Percentiles rank a stretch among this genome's conserved stretches.
Evolutionary conservation across 1,284 basidiomycete species (phyloP).

Genomic region (Rhodotorula sp.): DNA sequence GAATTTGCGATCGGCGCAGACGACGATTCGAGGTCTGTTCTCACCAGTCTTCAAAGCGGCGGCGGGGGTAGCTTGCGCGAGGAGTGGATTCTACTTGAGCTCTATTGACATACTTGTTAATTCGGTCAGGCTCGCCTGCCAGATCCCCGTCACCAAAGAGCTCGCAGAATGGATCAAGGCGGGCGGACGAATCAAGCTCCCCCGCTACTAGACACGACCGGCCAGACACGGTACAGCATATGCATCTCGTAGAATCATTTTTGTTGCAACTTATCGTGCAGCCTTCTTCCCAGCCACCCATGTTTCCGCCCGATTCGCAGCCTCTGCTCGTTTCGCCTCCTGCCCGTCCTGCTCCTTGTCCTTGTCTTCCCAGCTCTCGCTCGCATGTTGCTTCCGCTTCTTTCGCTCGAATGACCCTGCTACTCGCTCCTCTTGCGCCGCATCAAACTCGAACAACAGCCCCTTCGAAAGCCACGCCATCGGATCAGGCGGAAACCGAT

Average conservation of each 20-base stretch:
- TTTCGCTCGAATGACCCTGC: neutral
- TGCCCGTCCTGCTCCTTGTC: neutral
- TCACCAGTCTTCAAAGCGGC: neutral
- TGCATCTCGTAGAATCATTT: neutral
- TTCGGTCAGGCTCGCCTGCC: constrained; percentile 26
- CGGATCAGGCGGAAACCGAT: constrained; percentile 23
- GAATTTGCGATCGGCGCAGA: constrained; percentile 41
- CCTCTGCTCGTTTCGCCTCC: neutral
- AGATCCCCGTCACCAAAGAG: constrained; percentile 34
- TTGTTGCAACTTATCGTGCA: neutral
- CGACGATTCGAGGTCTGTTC: constrained; percentile 36
- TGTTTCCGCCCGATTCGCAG: neutral
- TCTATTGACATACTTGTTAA: neutral
- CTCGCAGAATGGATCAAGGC: constrained; percentile 29
- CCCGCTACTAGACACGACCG: constrained; percentile 23
- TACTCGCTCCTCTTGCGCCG: neutral
- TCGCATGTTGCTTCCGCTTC: neutral
- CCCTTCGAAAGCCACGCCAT: constrained; percentile 11
- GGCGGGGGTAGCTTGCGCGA: no score
- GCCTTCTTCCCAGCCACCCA: neutral
- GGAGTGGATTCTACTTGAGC: neutral
- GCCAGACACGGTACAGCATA: neutral
- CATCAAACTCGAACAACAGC: constrained; percentile 24
- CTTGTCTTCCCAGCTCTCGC: neutral
- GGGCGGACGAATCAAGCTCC: constrained; percentile 30